Percentiles rank a stretch among this genome's conserved stretches.
Evolutionary conservation across 1,284 basidiomycete species (phyloP).

Genomic region (Apiotrichum sp.): DNA sequence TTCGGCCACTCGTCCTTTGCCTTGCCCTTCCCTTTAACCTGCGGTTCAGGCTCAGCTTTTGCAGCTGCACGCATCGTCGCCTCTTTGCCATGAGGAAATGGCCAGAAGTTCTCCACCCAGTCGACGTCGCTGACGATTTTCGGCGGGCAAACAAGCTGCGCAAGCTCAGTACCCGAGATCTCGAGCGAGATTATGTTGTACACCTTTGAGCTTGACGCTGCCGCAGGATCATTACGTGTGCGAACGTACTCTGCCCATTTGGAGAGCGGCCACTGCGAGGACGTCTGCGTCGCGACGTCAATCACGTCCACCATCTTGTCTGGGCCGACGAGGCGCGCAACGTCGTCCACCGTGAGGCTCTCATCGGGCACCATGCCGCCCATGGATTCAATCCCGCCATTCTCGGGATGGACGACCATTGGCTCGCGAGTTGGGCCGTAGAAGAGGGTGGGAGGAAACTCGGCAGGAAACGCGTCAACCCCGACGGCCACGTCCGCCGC

Average conservation of each 20-base stretch:
- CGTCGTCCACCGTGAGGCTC: slow-evolving; percentile 53
- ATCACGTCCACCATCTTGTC: slow-evolving; percentile 80
- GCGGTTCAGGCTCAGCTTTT: slow-evolving; percentile 31
- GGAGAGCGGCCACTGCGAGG: slow-evolving; percentile 72
- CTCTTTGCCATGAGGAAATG: slow-evolving; percentile 29
- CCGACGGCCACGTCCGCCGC: background rate
- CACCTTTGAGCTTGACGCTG: slow-evolving; percentile 54
- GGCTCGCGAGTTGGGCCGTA: slow-evolving; percentile 40
- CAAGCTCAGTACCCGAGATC: slow-evolving; percentile 69
- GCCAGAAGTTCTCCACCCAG: slow-evolving; percentile 97
- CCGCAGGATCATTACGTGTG: slow-evolving; percentile 11
- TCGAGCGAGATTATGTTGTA: slow-evolving; percentile 86
- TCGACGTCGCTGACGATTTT: slow-evolving; percentile 80
- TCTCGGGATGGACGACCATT: slow-evolving; percentile 32
- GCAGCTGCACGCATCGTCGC: slow-evolving; percentile 10
- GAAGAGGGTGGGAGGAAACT: slow-evolving; percentile 31
- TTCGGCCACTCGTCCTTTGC: slow-evolving; percentile 62
- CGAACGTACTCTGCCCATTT: slow-evolving; percentile 84
- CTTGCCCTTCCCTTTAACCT: slow-evolving; percentile 5
- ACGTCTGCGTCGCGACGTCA: slow-evolving; percentile 76
- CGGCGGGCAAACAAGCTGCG: slow-evolving; percentile 72
- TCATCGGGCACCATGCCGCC: slow-evolving; percentile 41
- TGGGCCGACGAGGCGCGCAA: slow-evolving; percentile 71
- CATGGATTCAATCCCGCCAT: slow-evolving; percentile 40
- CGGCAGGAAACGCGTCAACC: background rate